Percentiles rank a stretch among this genome's conserved stretches.
Evolutionary conservation across 2,329 filamentous ascomycete genomes (phyloP).

Genomic region (Blastomyces gilchristii): DNA sequence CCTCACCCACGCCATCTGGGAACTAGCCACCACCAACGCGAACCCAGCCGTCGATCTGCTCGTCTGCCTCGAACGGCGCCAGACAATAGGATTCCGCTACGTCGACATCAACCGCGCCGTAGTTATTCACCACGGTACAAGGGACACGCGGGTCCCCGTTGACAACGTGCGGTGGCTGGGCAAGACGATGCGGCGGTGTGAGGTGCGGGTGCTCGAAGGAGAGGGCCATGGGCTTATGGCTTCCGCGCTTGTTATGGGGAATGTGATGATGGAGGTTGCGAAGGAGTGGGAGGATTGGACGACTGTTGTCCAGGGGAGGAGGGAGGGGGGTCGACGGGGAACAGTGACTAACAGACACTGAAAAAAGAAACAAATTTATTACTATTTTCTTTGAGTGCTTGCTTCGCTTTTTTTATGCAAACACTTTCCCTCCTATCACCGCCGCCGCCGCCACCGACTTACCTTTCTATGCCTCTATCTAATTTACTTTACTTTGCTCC

Average conservation of each 20-base stretch:
- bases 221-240: conserved; percentile 97
- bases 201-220: conserved; percentile 78
- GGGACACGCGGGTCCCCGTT: conserved; percentile 82
- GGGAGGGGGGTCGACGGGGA: conserved; percentile 21
- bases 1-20: conserved; percentile 89
- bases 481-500: not conserved
- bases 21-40: conserved; percentile 76
- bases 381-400: too few relatives aligned
- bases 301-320: conserved; percentile 42
- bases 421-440: too few relatives aligned
- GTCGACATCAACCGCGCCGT: conserved; percentile 88
- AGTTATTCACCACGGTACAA: conserved; percentile 86
- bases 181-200: conserved; percentile 84
- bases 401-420: too few relatives aligned
- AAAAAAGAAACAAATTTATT: not conserved
- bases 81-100: conserved; percentile 90
- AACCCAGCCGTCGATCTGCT: conserved; percentile 91
- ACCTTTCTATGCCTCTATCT: not conserved
- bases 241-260: conserved; percentile 82
- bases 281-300: conserved; percentile 89
- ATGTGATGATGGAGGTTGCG: conserved; percentile 87
- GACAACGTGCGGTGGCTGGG: conserved; percentile 94
- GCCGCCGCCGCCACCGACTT: not conserved
- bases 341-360: conserved; percentile 14
- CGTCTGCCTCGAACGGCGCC: conserved; percentile 80